Evolutionary conservation across 1,139 yeast genomes (phyloP), one percentile per base, ranked within the genome.

Genomic region (Kazachstania sp.): DNA sequence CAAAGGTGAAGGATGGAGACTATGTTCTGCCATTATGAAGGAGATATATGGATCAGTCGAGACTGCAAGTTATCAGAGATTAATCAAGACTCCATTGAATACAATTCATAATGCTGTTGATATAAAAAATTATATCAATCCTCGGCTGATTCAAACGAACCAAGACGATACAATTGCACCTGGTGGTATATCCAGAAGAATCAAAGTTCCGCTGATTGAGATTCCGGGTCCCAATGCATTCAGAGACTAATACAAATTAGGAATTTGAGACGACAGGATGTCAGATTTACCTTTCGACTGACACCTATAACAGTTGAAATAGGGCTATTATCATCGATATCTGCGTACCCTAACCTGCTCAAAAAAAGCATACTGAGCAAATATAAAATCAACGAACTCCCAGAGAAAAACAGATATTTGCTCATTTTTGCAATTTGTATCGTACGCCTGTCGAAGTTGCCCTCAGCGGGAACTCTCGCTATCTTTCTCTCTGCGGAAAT

Each of bases 1-100:
- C 1, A 70, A 69, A 45, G 74, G 74, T 13, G 69, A 66, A 47
- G 67, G 70, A 36, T 51, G 67, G 48, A 68, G 60, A 48, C 53
- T 71, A n/a, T 61, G 68, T 31, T 50, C 65, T 1, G 48, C 63
- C 18, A 58, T 71, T 2, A 45, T 67, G 38, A 66, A 61, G 42
- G 72, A 70, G 48, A 52, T 65, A 4, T 53, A 58, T 15, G 66
- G 58, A 41, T 49, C 51, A 32, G 29, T 54, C 12, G 44, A 44
- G 7, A 30, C 36, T 6, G 44, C 44, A 29, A 23, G 47, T 3
- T 38, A 44, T 23, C 46, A 45, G 29, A 34, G 35, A 12, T 45
- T 42, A 29, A 37, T 32, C 23, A 36, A 44, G 30, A 16, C 15
- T 28, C 29, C 39, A 2, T 9, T 32, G 16, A 18, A 18, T 9